Evolutionary conservation across 1,284 basidiomycete genomes (phyloP).

Genomic region (Rugiboletus extremiorientalis): DNA sequence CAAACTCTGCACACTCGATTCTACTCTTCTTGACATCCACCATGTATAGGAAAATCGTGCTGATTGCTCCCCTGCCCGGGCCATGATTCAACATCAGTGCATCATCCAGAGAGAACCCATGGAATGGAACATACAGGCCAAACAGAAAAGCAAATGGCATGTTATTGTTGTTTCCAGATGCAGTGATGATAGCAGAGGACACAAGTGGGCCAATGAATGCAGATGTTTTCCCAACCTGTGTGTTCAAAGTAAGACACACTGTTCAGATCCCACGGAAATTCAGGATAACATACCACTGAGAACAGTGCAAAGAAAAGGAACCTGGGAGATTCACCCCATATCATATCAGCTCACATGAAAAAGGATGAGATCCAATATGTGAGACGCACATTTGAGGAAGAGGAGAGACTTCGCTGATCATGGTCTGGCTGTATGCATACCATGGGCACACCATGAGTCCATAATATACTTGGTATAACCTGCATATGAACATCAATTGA

Average conservation of each 20-base stretch:
- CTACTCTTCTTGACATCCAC: conserved; percentile 73
- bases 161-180: conserved; percentile 69
- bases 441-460: conserved; percentile 81
- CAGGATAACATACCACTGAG: conserved; percentile 49
- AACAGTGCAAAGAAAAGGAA: conserved; percentile 80
- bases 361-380: not conserved
- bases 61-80: conserved; percentile 51
- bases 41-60: conserved; percentile 64
- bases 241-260: not conserved
- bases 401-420: conserved; percentile 83
- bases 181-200: conserved; percentile 71
- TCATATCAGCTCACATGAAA: not conserved
- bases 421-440: conserved; percentile 84
- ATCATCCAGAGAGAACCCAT: not conserved
- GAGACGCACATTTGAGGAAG: conserved; percentile 61
- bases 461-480: conserved; percentile 72
- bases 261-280: not conserved
- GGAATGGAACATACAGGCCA: conserved; percentile 51
- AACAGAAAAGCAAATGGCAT: conserved; percentile 84
- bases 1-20: conserved; percentile 62
- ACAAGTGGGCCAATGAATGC: conserved; percentile 83
- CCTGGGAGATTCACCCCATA: conserved; percentile 35
- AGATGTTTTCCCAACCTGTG: conserved; percentile 70
- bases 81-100: not conserved
- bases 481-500: conserved; percentile 18